A percentile compares a stretch with the other conserved stretches of the same genome.
Evolutionary conservation across 305 asterid species (phyloP).

Genomic region (Fraxinus xanthoxyloides): DNA sequence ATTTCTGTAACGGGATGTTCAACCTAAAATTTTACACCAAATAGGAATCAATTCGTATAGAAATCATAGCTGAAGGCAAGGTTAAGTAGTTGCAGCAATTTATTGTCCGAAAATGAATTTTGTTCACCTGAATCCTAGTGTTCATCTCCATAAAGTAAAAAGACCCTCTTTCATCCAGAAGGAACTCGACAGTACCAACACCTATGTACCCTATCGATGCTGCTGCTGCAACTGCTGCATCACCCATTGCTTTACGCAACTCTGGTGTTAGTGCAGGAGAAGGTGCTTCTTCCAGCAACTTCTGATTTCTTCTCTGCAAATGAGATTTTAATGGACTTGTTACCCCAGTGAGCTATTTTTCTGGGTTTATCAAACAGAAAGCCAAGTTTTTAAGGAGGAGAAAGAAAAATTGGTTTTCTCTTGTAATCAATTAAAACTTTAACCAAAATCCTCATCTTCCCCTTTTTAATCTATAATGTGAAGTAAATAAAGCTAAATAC

Average conservation of each 20-base stretch:
- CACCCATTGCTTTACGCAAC: constrained; percentile 97
- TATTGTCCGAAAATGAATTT: constrained; percentile 4
- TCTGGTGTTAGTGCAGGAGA: constrained; percentile 95
- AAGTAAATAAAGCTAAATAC: not conserved
- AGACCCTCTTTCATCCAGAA: constrained; percentile 93
- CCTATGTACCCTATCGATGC: constrained; percentile 95
- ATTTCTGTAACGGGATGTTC: constrained; percentile 99
- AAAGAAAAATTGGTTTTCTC: not conserved
- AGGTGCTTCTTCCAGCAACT: constrained; percentile 97
- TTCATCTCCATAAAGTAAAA: constrained; percentile 99
- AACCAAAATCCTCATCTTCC: not conserved
- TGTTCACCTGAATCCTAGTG: constrained; percentile 91
- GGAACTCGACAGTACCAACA: constrained; percentile 95
- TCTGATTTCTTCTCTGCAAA: constrained; percentile 91
- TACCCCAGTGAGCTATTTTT: not conserved
- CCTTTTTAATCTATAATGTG: not conserved
- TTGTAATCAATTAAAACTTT: not conserved
- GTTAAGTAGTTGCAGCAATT: constrained; percentile 11
- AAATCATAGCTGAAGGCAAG: constrained; percentile 5
- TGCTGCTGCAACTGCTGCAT: constrained; percentile 99
- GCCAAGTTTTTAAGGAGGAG: not conserved
- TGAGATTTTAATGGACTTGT: constrained; percentile 1
- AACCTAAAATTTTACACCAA: constrained; percentile 48
- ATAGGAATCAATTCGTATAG: not conserved
- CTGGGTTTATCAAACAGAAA: not conserved